These are phyloP conservation scores for Fraxinus velutina DNA, from an alignment of 305 asterid genomes.

Conservation along the genomic window DNA sequence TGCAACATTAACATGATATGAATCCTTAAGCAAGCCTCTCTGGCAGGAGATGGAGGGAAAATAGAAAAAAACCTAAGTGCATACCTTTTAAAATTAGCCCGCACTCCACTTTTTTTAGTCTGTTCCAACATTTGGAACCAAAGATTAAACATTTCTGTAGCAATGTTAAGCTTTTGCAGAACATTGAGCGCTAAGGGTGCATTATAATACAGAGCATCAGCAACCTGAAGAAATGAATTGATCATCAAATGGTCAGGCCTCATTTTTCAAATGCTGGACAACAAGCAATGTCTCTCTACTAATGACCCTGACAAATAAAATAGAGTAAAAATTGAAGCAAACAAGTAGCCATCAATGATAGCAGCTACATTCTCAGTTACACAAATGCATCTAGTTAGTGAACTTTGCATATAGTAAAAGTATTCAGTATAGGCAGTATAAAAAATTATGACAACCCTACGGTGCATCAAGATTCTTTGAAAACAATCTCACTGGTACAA, in stretches of 20 bases:
- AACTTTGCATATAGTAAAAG: not conserved
- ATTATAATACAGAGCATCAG: slow-evolving; percentile 92
- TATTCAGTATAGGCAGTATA: not conserved
- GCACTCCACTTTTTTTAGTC: slow-evolving; percentile 71
- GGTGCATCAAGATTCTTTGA: not conserved
- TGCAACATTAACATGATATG: slow-evolving; percentile 30
- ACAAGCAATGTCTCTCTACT: not conserved
- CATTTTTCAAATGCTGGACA: slow-evolving; percentile 7
- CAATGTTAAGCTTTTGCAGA: slow-evolving; percentile 81
- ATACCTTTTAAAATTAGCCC: slow-evolving; percentile 75
- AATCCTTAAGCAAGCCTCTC: not conserved
- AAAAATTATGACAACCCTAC: not conserved
- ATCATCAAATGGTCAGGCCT: not conserved
- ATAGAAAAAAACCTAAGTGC: not conserved
- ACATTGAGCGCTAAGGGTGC: slow-evolving; percentile 63
- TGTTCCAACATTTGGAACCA: slow-evolving; percentile 96
- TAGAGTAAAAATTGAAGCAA: not conserved
- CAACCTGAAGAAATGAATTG: slow-evolving; percentile 44
- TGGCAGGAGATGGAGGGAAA: slow-evolving; percentile 11
- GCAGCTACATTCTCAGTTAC: slow-evolving; percentile 1
- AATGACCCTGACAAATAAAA: not conserved
- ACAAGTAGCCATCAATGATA: not conserved
- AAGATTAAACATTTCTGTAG: slow-evolving; percentile 79
- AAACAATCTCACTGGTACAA: not conserved
- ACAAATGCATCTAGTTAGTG: not conserved